These are phyloP conservation scores for Tetrahymena malaccensis DNA, from an alignment of 73 alveolate species.

Conservation along the genomic window DNA sequence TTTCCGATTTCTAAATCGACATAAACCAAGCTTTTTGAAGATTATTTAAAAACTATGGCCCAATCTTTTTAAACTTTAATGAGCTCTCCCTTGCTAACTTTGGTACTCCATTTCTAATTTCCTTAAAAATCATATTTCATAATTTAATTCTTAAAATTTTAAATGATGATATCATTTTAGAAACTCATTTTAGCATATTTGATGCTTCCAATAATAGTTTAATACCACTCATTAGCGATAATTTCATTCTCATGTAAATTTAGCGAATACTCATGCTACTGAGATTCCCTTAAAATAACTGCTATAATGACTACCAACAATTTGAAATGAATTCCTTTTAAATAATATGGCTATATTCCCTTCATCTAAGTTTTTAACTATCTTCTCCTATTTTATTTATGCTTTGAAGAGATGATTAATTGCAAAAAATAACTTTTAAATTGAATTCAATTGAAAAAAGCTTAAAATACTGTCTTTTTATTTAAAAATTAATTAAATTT, in stretches of 20 bases:
- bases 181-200: not conserved
- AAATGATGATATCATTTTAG: not conserved
- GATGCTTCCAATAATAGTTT: not conserved
- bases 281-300: not conserved
- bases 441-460: no score
- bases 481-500: no score
- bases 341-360: not conserved
- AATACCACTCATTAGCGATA: not conserved
- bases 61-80: not conserved
- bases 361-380: not conserved
- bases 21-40: not conserved
- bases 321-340: not conserved
- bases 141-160: not conserved
- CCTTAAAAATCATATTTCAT: not conserved
- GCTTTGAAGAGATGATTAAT: not conserved
- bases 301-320: not conserved
- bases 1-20: not conserved
- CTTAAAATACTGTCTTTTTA: not conserved
- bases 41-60: not conserved
- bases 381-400: not conserved
- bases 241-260: not conserved
- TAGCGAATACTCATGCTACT: not conserved
- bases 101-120: not conserved
- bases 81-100: not conserved
- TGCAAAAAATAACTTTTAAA: not conserved